Conservation (phyloP, 169 alveolate genomes). For the Theileria orientalis region DNA sequence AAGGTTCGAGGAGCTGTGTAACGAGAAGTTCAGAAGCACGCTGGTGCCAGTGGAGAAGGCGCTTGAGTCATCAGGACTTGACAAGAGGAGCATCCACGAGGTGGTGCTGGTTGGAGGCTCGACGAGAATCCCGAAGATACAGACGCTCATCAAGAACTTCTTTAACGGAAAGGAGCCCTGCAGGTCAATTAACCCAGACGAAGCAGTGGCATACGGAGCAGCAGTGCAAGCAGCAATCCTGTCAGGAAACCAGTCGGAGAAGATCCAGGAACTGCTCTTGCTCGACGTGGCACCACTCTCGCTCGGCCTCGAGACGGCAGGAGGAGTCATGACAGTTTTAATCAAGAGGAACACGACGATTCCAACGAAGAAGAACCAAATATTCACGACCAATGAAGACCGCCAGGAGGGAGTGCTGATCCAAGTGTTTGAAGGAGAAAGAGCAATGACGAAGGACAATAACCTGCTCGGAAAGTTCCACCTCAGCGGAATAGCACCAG, state of each 20-base stretch:
- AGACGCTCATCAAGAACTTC: conserved; percentile 87
- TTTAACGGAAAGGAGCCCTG: conserved; percentile 92
- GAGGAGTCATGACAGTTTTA: conserved; percentile 91
- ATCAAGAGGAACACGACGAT: conserved; percentile 92
- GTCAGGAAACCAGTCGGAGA: conserved; percentile 88
- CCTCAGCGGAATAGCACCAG: conserved; percentile 96
- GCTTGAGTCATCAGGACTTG: conserved; percentile 90
- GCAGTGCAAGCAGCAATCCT: conserved; percentile 92
- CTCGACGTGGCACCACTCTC: conserved; percentile 93
- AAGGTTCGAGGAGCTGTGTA: conserved; percentile 95
- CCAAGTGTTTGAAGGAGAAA: conserved; percentile 95
- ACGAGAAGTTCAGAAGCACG: conserved; percentile 92
- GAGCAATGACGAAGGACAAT: conserved; percentile 96
- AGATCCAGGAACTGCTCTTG: conserved; percentile 87
- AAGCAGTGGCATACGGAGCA: conserved; percentile 96
- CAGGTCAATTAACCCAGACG: conserved; percentile 92
- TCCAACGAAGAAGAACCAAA: conserved; percentile 92
- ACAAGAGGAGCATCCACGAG: conserved; percentile 91
- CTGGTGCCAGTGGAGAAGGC: conserved; percentile 95
- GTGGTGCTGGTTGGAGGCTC: conserved; percentile 98
- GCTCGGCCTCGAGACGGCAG: conserved; percentile 93
- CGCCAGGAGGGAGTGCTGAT: conserved; percentile 95
- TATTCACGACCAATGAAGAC: conserved; percentile 94
- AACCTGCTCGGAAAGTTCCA: conserved; percentile 95
- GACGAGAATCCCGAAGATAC: conserved; percentile 95